Conservation (phyloP, 257 asterid genomes). For the Perilla frutescens region DNA sequence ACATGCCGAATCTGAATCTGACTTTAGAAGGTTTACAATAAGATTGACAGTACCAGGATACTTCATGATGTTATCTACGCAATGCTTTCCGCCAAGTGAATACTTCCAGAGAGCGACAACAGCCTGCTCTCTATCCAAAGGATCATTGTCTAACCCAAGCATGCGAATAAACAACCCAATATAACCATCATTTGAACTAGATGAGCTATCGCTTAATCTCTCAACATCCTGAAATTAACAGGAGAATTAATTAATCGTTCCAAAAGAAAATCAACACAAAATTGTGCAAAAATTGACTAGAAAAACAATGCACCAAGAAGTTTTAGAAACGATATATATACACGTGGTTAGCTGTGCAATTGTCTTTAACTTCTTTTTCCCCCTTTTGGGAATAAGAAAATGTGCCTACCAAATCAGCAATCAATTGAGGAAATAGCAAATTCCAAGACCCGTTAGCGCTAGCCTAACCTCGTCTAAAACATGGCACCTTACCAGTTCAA, state of each 20-base stretch:
- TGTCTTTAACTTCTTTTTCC: too few species aligned
- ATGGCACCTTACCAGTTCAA: not conserved
- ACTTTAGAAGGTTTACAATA: conserved; percentile 72
- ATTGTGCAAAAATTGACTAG: not conserved
- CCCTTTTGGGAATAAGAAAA: not conserved
- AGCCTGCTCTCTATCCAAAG: conserved; percentile 81
- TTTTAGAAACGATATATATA: not conserved
- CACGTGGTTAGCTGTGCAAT: too few species aligned
- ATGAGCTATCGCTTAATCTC: conserved; percentile 41
- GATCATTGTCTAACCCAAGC: conserved; percentile 87
- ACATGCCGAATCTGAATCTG: conserved; percentile 70
- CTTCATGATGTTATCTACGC: conserved; percentile 73
- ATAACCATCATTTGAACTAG: conserved; percentile 56
- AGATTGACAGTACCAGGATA: conserved; percentile 70
- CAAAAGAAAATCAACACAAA: conserved; percentile 1
- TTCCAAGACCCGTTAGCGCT: not conserved
- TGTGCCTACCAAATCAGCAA: not conserved
- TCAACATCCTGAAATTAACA: conserved; percentile 58
- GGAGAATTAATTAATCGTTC: conserved; percentile 22
- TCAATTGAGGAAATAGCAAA: not conserved
- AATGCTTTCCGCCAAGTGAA: conserved; percentile 79
- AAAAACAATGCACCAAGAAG: conserved; percentile 1
- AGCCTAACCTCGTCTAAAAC: conserved; percentile 2
- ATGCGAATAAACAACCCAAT: conserved; percentile 71
- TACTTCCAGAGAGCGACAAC: conserved; percentile 78